phyloP scores from a whole-genome alignment of 176 grass and related monocot species.

The Microstegium vimineum region DNA sequence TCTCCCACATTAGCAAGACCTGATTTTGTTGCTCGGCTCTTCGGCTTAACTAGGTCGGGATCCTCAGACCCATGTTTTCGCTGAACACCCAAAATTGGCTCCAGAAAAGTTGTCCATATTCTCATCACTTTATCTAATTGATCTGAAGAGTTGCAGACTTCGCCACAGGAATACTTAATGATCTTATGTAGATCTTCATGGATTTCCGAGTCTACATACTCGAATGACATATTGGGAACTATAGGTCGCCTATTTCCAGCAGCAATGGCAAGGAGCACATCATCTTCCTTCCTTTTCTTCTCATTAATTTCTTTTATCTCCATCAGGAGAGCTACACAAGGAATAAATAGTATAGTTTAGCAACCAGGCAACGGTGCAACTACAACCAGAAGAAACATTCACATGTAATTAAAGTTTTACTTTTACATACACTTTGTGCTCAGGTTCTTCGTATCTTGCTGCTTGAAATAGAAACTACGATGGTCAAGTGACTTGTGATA shows the following conservation, averaged over 20 bases:
- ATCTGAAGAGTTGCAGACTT: slow-evolving; percentile 84
- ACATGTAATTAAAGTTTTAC: not conserved
- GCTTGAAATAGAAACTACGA: slow-evolving; percentile 99
- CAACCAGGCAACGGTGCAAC: slow-evolving; percentile 19
- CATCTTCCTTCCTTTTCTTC: slow-evolving; percentile 95
- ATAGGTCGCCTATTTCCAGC: slow-evolving; percentile 78
- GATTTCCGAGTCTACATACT: slow-evolving; percentile 66
- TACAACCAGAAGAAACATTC: slow-evolving; percentile 26
- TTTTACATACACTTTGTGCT: slow-evolving; percentile 71
- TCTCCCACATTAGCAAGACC: slow-evolving; percentile 43
- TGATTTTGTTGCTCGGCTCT: slow-evolving; percentile 55
- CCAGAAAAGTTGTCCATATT: slow-evolving; percentile 88
- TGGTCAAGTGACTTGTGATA: slow-evolving; percentile 99
- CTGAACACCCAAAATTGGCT: slow-evolving; percentile 75
- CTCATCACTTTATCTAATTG: slow-evolving; percentile 92
- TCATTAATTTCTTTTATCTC: slow-evolving; percentile 99
- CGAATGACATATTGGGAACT: slow-evolving; percentile 88
- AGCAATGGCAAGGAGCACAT: slow-evolving; percentile 84
- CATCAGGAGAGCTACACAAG: slow-evolving; percentile 76
- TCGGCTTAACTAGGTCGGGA: slow-evolving; percentile 55
- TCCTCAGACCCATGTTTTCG: slow-evolving; percentile 39
- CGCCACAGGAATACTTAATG: slow-evolving; percentile 90
- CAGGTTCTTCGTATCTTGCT: slow-evolving; percentile 96
- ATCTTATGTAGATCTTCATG: slow-evolving; percentile 93
- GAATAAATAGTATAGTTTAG: slow-evolving; percentile 31